phyloP scores from a whole-genome alignment of 2,329 filamentous ascomycete species.

The Fusarium metavorans region DNA sequence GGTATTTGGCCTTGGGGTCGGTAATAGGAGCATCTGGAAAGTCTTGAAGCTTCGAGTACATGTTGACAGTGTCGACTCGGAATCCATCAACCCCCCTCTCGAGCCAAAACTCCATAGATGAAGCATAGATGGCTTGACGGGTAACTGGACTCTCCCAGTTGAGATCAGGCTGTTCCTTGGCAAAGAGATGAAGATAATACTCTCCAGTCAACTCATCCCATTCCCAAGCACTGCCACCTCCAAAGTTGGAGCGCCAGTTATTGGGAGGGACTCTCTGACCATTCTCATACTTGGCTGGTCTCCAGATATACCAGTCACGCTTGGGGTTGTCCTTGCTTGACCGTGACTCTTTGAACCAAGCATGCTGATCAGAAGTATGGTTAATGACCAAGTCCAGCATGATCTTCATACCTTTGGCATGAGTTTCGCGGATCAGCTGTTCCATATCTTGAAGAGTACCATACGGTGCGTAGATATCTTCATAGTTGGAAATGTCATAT shows the following conservation, averaged over 20 bases:
- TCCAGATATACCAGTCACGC: constrained; percentile 74
- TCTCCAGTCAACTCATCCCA: constrained; percentile 79
- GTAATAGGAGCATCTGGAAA: constrained; percentile 70
- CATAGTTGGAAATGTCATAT: constrained; percentile 43
- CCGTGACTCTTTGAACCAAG: constrained; percentile 42
- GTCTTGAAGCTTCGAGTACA: constrained; percentile 73
- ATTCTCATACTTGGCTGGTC: constrained; percentile 63
- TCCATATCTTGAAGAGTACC: constrained; percentile 44
- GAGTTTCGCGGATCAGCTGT: constrained; percentile 38
- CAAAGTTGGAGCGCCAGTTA: constrained; percentile 77
- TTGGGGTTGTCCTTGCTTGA: constrained; percentile 33
- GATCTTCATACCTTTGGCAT: constrained; percentile 37
- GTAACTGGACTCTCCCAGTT: constrained; percentile 83
- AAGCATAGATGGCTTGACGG: constrained; percentile 76
- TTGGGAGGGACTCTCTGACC: constrained; percentile 78
- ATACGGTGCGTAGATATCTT: constrained; percentile 41
- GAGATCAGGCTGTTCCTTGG: constrained; percentile 82
- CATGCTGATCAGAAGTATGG: constrained; percentile 42
- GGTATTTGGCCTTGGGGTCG: constrained; percentile 58
- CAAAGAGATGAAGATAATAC: constrained; percentile 83
- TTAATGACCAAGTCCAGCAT: constrained; percentile 44
- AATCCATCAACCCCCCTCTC: constrained; percentile 79
- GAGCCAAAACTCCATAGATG: constrained; percentile 84
- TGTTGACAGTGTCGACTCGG: constrained; percentile 80
- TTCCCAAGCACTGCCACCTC: constrained; percentile 72